Evolutionary conservation across 176 grass and related monocot species (phyloP).

Genomic region (Microstegium vimineum): DNA sequence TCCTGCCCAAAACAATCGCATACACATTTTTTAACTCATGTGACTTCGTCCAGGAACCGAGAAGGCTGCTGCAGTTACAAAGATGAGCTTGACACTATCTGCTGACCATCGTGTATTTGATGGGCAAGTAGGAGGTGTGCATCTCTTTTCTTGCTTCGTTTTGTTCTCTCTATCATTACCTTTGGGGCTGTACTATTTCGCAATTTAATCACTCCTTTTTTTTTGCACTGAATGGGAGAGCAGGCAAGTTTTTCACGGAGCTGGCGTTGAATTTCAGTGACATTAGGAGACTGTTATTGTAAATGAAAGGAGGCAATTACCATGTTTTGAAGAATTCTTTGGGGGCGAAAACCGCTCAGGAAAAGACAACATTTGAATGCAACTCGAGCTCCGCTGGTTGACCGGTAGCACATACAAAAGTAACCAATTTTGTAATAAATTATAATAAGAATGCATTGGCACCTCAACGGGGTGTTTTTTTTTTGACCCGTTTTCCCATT

Average conservation of each 20-base stretch:
- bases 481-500: background rate
- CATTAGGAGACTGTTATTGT: slow-evolving; percentile 75
- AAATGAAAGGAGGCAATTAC: slow-evolving; percentile 35
- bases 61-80: slow-evolving; percentile 63
- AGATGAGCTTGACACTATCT: slow-evolving; percentile 88
- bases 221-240: background rate
- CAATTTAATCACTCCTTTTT: background rate
- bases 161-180: background rate
- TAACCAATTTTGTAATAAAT: slow-evolving; percentile 41
- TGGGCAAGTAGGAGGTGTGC: slow-evolving; percentile 75
- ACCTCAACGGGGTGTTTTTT: background rate
- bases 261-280: slow-evolving; percentile 77
- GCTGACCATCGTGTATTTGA: slow-evolving; percentile 94
- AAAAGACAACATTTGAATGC: slow-evolving; percentile 3
- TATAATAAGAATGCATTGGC: slow-evolving; percentile 33
- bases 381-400: slow-evolving; percentile 7
- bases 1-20: slow-evolving; percentile 15
- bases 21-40: slow-evolving; percentile 7
- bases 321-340: slow-evolving; percentile 34
- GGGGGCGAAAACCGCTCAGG: slow-evolving; percentile 4
- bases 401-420: slow-evolving; percentile 21
- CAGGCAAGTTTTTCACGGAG: slow-evolving; percentile 77
- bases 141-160: background rate
- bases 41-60: slow-evolving; percentile 58
- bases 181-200: background rate